Evolutionary conservation across 2,329 filamentous ascomycete genomes (phyloP).

Genomic region (Fusarium stilboides): DNA sequence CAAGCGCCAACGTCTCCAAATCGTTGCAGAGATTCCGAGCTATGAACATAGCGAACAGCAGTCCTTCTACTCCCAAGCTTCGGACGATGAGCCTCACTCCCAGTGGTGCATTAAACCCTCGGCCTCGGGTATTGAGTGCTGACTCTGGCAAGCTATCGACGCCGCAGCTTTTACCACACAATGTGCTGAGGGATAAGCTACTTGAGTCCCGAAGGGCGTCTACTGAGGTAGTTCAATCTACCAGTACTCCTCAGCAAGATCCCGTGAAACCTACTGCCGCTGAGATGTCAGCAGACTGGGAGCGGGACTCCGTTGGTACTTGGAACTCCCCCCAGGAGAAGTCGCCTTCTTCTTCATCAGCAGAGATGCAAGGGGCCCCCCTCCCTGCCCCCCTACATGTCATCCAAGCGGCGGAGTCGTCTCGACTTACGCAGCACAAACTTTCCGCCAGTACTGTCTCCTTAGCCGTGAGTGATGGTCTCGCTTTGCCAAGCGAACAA

Average conservation of each 20-base stretch:
- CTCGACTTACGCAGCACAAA: background rate
- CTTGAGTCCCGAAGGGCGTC: background rate
- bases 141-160: too few relatives aligned
- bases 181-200: constrained; percentile 3
- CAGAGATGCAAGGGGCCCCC: constrained; percentile 13
- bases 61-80: too few relatives aligned
- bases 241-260: constrained; percentile 1
- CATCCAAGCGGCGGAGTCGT: constrained; percentile 30
- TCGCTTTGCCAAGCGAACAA: background rate
- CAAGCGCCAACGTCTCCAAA: constrained; percentile 16
- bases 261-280: background rate
- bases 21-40: constrained; percentile 16
- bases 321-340: constrained; percentile 19
- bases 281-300: background rate
- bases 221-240: constrained; percentile 11
- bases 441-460: constrained; percentile 11
- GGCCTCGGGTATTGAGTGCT: background rate
- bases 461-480: constrained; percentile 32
- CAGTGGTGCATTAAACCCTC: background rate
- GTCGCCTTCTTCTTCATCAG: background rate
- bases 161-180: constrained; percentile 17
- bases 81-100: background rate
- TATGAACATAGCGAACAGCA: background rate
- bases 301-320: constrained; percentile 12
- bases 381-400: constrained; percentile 43